Base-by-base conservation (phyloP, 2,329 filamentous ascomycete genomes). In the Graphilbum fragrans region DNA sequence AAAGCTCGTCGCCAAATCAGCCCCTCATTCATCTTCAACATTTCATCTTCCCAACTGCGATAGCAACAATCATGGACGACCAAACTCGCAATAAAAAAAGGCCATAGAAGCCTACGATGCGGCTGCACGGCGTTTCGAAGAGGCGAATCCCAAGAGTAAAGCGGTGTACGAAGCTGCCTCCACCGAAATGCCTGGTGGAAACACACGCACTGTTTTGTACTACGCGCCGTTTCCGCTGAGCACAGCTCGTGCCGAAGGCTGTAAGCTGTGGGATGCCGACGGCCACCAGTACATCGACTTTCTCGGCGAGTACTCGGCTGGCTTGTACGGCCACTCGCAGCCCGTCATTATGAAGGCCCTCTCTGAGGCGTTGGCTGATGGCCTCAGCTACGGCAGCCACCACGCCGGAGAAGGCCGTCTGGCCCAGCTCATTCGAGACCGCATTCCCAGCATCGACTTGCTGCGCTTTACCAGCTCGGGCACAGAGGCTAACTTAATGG, bases 241-340 rank as follows among this genome's bases (percentile, higher is more conserved):
- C 27, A 38, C 37, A 4, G 23, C 16, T n/a, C 37, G 37, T 11
- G 37, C 37, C 3, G 7, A 32, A 14, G 37, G 37, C 23, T 38
- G 37, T 20, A n/a, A 19, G 21, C 37, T 38, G 21, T 38, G 23
- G 23, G 37, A 37, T 21, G 25, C 25, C 25, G 25, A 29, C 25
- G n/a, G 32, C 32, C 11, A 34, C 11, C 10, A 34, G 39, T 80
- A 80, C 52, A 58, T 67, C 16, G 78, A 83, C 49, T 62, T 82
- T 5, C 60, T 77, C 1, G 69, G 70, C 22, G 78, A 83, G 53
- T 75, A 74, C 51, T 74, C 74, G 0, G 79, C 79, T 2, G 76
- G 74, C 2, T 62, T 83, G n/a, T 82, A 74, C 51, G 79, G 80
- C 0, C 79, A 84, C 57, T 78, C 72, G 1, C 65, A 81, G 41